Evolutionary conservation across 1,284 basidiomycete species (phyloP), one percentile per base, ranked within the genome.

Genomic region (Xerocomus minutiporus): DNA sequence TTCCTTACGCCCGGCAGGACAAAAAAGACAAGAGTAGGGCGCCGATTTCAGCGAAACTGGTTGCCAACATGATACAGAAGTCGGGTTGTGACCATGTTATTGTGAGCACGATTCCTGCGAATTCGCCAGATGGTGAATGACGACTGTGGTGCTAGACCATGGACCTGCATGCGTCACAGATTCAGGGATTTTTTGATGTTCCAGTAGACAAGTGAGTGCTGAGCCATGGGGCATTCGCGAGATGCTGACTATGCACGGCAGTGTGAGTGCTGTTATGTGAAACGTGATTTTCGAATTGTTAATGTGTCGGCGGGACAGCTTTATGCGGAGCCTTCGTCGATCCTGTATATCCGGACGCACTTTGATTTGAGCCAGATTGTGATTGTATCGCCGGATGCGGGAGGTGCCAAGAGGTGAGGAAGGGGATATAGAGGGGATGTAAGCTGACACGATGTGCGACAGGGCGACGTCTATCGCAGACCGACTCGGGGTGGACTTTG

Each of bases 121-220:
- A 36, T 28, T 48, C 8, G 36, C 40, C 2, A 11, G 20, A 53
- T 26, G 1, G n/a, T 40, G 36, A 7, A 31, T 38, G 47, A 55
- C 51, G 54, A 57, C 25, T 46, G 32, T 46, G 52, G 43, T 44
- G 51, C 45, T 47, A 97, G 96, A 98, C 93, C 29, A 99, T 96
- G 94, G 95, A 97, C 74, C 75, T 97, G 63, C 93, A 97, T 69
- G 94, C 95, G 45, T 94, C 92, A n/a, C 95, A 97, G 69, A 97
- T 97, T 59, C 95, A 99, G 73, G 97, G 97, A 34, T 99, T 99
- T 79, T 99, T 99, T 72, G 96, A 99, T 72, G 96, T 98, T n/a
- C 97, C 97, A 15, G 96, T 99, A 57, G 96, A 99, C 80, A 97
- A 97, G 94, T 97, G 71, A 81, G 93, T 84, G 41, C 48, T 51